A percentile compares a stretch with the other conserved stretches of the same genome.
These are phyloP conservation scores for Lyophyllum atratum DNA, from an alignment of 768 basidiomycete genomes.

Conservation along the genomic window DNA sequence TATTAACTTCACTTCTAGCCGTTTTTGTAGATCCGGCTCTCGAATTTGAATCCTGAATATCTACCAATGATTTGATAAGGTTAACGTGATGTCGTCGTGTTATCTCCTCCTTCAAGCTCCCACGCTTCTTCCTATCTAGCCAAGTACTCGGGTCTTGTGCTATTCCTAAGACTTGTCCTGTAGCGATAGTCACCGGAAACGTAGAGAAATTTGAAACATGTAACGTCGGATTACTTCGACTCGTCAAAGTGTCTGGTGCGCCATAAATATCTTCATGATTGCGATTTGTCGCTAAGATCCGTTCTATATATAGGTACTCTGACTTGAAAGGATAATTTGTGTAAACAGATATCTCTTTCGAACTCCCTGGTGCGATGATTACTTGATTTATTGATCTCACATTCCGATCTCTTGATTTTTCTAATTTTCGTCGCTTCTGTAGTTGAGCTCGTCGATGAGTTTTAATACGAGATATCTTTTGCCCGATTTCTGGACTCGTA, in stretches of 20 bases:
- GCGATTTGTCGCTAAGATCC: background rate
- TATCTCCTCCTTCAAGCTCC: background rate
- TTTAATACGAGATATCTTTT: background rate
- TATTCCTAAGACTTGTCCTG: constrained; percentile 16
- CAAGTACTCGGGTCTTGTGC: constrained; percentile 11
- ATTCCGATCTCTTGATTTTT: background rate
- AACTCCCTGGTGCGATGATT: constrained; percentile 14
- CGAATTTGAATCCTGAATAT: background rate
- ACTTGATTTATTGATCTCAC: constrained; percentile 1
- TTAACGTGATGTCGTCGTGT: background rate
- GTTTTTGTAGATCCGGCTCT: background rate
- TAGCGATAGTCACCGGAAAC: background rate
- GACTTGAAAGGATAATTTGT: background rate
- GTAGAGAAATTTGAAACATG: background rate
- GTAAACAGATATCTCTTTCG: constrained; percentile 7
- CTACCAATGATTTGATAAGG: background rate
- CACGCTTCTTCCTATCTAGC: constrained; percentile 13
- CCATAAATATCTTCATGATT: constrained; percentile 12
- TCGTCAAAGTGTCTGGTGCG: constrained; percentile 15
- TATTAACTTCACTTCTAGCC: background rate
- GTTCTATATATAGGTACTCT: constrained; percentile 14
- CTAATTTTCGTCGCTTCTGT: background rate
- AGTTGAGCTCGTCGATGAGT: background rate
- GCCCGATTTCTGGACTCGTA: background rate
- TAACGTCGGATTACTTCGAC: constrained; percentile 1